Evolutionary conservation across 2,329 filamentous ascomycete species (phyloP).

Genomic region (Apiospora sp.): DNA sequence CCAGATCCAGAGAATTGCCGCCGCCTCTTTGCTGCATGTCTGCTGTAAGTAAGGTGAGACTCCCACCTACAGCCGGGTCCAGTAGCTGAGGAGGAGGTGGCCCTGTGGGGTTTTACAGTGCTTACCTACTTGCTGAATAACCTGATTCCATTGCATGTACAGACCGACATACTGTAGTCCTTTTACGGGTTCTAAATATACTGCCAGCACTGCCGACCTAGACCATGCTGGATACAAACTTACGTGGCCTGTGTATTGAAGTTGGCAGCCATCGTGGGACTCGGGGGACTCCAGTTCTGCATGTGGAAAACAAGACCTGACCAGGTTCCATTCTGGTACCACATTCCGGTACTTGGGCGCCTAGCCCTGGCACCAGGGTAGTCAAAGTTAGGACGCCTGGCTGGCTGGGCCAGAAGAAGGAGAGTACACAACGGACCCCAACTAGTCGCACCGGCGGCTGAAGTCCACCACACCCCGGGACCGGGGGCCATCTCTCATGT

Average conservation of each 20-base stretch:
- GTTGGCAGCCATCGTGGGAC: conserved; percentile 8
- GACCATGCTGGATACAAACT: not conserved
- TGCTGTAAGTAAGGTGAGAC: not conserved
- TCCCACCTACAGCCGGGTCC: not conserved
- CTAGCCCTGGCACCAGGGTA: not conserved
- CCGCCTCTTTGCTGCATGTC: not conserved
- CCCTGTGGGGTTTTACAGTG: not conserved
- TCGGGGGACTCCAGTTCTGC: not conserved
- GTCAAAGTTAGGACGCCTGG: conserved; percentile 1
- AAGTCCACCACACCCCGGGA: conserved; percentile 7
- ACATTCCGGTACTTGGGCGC: conserved; percentile 17
- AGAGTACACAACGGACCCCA: conserved; percentile 2
- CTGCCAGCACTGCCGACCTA: not conserved
- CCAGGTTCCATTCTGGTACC: conserved; percentile 1
- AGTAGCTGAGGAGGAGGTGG: not conserved
- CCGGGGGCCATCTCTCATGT: conserved; percentile 6
- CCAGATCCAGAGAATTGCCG: conserved; percentile 1
- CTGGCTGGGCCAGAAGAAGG: not conserved
- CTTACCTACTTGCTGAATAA: conserved; percentile 1
- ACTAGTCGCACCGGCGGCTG: conserved; percentile 11
- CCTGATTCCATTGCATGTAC: not conserved
- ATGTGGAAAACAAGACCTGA: conserved; percentile 16
- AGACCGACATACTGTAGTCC: not conserved
- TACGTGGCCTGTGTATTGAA: conserved; percentile 9
- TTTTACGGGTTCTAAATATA: not conserved